Base-by-base conservation (phyloP, 164 flowering plant species). In the Hamamelis virginiana region DNA sequence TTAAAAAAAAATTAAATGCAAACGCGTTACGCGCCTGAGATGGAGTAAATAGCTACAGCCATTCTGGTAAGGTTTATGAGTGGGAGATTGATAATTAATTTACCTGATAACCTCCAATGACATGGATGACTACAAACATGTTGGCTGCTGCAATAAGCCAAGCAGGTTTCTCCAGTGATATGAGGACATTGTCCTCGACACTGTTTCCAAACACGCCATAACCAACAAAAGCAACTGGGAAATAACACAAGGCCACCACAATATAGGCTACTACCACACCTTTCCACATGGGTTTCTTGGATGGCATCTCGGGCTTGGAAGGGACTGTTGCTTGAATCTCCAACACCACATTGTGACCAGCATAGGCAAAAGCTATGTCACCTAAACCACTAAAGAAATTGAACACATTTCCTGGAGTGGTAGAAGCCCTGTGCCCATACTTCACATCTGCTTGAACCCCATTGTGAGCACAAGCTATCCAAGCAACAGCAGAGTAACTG, bases 21-120 rank as follows among this genome's bases (percentile, higher is more conserved):
- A n/a, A n/a, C n/a, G n/a, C n/a, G n/a, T n/a, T n/a, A n/a, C n/a
- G n/a, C n/a, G n/a, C n/a, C n/a, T n/a, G n/a, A n/a, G n/a, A n/a
- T n/a, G n/a, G n/a, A n/a, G n/a, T n/a, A n/a, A n/a, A n/a, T n/a
- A n/a, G n/a, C n/a, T n/a, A n/a, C n/a, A n/a, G n/a, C n/a, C n/a
- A n/a, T n/a, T n/a, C n/a, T n/a, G n/a, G n/a, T n/a, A n/a, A n/a
- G n/a, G n/a, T n/a, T n/a, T n/a, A n/a, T n/a, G n/a, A n/a, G n/a
- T n/a, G n/a, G n/a, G n/a, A n/a, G n/a, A n/a, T n/a, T n/a, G n/a
- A n/a, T n/a, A n/a, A n/a, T n/a, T n/a, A n/a, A n/a, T n/a, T n/a
- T 64, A 80, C 81, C 83, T 82, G 83, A 58, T 80, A 80, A 53
- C 81, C 78, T 50, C 85, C 83, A 0, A 82, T 6, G 13, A 80